Conservation (phyloP, 306 rosid genomes). For the Trifolium repens region DNA sequence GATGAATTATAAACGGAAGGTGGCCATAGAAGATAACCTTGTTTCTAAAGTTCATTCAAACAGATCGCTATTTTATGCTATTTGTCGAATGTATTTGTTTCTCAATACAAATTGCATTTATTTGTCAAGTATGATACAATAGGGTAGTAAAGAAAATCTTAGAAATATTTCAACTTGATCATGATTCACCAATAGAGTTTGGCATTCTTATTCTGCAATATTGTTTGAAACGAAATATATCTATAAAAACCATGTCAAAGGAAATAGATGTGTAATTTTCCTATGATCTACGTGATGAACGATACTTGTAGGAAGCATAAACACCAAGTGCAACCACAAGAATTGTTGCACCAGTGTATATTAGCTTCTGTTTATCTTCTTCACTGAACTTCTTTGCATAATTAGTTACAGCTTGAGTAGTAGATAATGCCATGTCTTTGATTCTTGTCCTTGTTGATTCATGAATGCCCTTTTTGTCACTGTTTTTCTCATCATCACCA, state of each 20-base stretch:
- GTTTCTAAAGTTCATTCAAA: not conserved
- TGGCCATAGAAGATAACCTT: not conserved
- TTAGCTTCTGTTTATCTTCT: slow-evolving; percentile 48
- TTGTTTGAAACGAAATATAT: slow-evolving; percentile 17
- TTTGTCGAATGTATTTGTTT: no score
- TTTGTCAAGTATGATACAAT: no score
- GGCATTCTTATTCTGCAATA: slow-evolving; percentile 10
- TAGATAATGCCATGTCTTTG: slow-evolving; percentile 39
- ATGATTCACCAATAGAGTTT: not conserved
- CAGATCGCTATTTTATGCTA: not conserved
- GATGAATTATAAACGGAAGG: not conserved
- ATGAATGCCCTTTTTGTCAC: not conserved
- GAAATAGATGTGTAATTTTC: not conserved
- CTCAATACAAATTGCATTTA: no score
- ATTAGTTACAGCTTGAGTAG: slow-evolving; percentile 44
- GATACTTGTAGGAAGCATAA: slow-evolving; percentile 52
- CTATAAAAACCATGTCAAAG: not conserved
- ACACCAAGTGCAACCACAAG: slow-evolving; percentile 44
- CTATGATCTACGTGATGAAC: slow-evolving; percentile 37
- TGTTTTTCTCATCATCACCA: not conserved
- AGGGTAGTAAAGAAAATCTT: not conserved
- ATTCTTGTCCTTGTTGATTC: slow-evolving; percentile 39
- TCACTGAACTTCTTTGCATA: slow-evolving; percentile 39
- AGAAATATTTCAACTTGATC: not conserved
- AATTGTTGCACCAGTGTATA: slow-evolving; percentile 46